A percentile compares a stretch with the other conserved stretches of the same genome.
Evolutionary conservation across 495 filamentous ascomycete species (phyloP).

Genomic region (Penicillium crystallinum): DNA sequence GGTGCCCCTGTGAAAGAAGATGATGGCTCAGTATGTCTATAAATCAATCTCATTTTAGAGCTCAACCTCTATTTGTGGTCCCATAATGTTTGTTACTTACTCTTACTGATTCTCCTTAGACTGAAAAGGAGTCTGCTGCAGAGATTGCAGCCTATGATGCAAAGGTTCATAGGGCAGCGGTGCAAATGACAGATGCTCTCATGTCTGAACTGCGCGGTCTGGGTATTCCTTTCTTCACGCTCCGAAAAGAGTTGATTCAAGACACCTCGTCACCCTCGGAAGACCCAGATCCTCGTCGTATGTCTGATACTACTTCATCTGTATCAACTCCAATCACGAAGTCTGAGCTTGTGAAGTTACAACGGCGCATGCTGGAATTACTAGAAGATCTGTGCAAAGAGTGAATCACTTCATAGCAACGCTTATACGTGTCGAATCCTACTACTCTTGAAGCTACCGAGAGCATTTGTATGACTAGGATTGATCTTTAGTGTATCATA

Average conservation of each 20-base stretch:
- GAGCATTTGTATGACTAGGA: no score
- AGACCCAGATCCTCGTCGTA: background rate
- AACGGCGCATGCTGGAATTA: conserved; percentile 56
- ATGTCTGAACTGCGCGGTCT: conserved; percentile 49
- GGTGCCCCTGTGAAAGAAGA: conserved; percentile 35
- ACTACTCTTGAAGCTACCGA: no score
- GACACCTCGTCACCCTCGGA: background rate
- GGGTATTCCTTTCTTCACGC: conserved; percentile 63
- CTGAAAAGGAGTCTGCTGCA: conserved; percentile 41
- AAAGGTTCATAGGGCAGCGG: conserved; percentile 56
- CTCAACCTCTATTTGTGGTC: background rate
- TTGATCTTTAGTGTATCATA: no score
- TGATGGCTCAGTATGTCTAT: conserved; percentile 27
- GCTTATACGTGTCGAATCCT: background rate
- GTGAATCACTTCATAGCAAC: conserved; percentile 8
- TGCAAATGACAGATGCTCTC: conserved; percentile 55
- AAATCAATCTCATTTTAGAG: background rate
- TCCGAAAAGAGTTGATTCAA: conserved; percentile 37
- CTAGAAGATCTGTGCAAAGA: conserved; percentile 58
- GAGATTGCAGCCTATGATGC: conserved; percentile 55
- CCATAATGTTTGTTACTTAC: background rate
- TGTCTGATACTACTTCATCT: background rate
- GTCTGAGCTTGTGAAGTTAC: conserved; percentile 47
- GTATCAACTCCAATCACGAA: conserved; percentile 23
- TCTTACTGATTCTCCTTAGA: conserved; percentile 17